Evolutionary conservation across 257 asterid genomes (phyloP).

Genomic region (Solanum virginianum): DNA sequence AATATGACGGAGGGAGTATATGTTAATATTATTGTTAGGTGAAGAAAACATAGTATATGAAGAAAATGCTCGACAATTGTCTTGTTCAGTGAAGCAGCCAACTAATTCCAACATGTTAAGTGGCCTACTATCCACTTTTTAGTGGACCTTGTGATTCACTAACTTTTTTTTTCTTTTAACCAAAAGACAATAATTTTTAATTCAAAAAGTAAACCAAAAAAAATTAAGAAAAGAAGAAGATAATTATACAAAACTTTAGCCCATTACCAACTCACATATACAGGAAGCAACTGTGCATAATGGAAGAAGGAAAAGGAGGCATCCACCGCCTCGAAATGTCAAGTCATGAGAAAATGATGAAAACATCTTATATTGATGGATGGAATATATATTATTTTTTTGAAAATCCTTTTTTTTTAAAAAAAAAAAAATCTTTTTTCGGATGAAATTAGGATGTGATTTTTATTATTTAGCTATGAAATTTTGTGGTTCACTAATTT

Average conservation of each 20-base stretch:
- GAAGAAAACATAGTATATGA: neutral
- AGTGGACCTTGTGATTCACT: neutral
- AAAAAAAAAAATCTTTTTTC: too few relatives aligned
- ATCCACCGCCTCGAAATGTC: neutral
- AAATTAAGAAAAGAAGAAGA: neutral
- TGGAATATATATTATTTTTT: too few relatives aligned
- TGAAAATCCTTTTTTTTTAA: too few relatives aligned
- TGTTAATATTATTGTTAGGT: neutral
- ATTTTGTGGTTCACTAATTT: too few relatives aligned
- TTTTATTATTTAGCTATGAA: too few relatives aligned
- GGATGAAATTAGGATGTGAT: too few relatives aligned
- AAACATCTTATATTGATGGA: too few relatives aligned
- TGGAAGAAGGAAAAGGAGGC: neutral
- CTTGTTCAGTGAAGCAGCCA: neutral
- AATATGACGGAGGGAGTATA: neutral
- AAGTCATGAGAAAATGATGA: neutral
- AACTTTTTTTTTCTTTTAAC: neutral
- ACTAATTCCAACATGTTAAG: neutral
- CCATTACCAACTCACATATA: neutral
- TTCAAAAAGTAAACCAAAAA: too few relatives aligned
- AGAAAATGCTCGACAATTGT: neutral
- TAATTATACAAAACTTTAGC: neutral
- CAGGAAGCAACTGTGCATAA: neutral
- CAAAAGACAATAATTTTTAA: neutral
- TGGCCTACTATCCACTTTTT: neutral